phyloP scores from a whole-genome alignment of 73 alveolate genomes.

The Tetrahymena thermophila region DNA sequence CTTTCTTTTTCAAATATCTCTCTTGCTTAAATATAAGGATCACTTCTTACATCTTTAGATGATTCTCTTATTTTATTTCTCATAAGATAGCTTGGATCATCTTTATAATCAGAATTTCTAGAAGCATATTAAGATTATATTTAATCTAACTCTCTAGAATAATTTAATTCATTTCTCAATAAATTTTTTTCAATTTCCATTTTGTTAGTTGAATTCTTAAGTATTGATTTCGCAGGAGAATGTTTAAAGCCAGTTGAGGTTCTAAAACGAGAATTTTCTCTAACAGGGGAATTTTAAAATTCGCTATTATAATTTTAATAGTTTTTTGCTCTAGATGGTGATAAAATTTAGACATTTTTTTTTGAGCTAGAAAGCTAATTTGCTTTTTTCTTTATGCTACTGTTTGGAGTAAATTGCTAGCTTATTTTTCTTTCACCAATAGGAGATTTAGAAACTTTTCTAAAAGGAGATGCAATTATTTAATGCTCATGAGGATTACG shows the following conservation, averaged over 20 bases:
- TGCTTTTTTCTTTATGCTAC: background rate
- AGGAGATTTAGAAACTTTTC: background rate
- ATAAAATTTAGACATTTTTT: background rate
- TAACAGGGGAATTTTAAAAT: background rate
- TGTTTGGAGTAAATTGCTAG: background rate
- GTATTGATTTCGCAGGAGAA: background rate
- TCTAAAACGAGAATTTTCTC: background rate
- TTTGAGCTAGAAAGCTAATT: background rate
- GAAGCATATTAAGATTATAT: background rate
- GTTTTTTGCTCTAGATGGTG: background rate
- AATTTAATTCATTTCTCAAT: background rate
- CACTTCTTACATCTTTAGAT: background rate
- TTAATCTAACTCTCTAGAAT: background rate
- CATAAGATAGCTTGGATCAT: background rate
- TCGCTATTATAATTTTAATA: background rate
- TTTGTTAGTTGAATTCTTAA: background rate
- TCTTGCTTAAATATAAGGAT: background rate
- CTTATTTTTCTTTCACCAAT: background rate
- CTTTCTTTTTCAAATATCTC: background rate
- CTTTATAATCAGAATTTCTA: background rate
- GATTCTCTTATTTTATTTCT: background rate
- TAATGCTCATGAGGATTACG: background rate
- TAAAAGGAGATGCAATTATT: background rate
- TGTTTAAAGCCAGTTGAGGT: background rate
- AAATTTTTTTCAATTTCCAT: background rate